These are phyloP conservation scores for Xylaria telfairii DNA, from an alignment of 495 filamentous ascomycete species.

Conservation along the genomic window DNA sequence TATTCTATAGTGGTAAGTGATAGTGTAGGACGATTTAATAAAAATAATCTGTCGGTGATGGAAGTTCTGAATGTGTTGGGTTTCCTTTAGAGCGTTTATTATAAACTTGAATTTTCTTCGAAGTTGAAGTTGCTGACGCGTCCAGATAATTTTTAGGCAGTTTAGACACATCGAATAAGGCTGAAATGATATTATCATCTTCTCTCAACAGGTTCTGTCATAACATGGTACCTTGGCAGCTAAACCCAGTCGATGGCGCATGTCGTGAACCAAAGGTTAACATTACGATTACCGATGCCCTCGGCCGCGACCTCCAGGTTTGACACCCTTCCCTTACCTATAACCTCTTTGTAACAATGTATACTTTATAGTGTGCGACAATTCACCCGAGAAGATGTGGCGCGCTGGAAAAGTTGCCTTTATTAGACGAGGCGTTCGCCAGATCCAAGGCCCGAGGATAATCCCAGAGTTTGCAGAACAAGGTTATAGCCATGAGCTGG, in stretches of 20 bases:
- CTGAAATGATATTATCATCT: slow-evolving; percentile 76
- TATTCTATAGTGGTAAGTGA: neutral
- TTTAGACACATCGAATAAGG: slow-evolving; percentile 84
- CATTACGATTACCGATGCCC: slow-evolving; percentile 84
- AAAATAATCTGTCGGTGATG: slow-evolving; percentile 64
- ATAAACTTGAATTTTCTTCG: slow-evolving; percentile 92
- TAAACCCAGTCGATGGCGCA: slow-evolving; percentile 92
- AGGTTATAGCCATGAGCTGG: neutral
- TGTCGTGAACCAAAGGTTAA: slow-evolving; percentile 97
- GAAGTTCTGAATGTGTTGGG: slow-evolving; percentile 91
- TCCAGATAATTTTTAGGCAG: slow-evolving; percentile 90
- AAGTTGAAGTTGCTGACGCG: slow-evolving; percentile 94
- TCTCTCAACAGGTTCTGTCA: slow-evolving; percentile 79
- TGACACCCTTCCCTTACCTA: slow-evolving; percentile 19
- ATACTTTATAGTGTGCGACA: slow-evolving; percentile 78
- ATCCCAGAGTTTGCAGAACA: slow-evolving; percentile 39
- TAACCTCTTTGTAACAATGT: slow-evolving; percentile 6
- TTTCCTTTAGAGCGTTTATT: slow-evolving; percentile 83
- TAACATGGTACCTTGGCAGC: slow-evolving; percentile 71
- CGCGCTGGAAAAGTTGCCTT: slow-evolving; percentile 71
- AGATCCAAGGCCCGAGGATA: slow-evolving; percentile 68
- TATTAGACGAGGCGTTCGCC: slow-evolving; percentile 66
- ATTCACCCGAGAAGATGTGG: slow-evolving; percentile 66
- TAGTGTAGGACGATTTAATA: slow-evolving; percentile 1
- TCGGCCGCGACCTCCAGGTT: slow-evolving; percentile 42